Percentiles rank a stretch among this genome's conserved stretches.
These are phyloP conservation scores for Penicillium cosmopolitanum DNA, from an alignment of 495 filamentous ascomycete species.

Conservation along the genomic window DNA sequence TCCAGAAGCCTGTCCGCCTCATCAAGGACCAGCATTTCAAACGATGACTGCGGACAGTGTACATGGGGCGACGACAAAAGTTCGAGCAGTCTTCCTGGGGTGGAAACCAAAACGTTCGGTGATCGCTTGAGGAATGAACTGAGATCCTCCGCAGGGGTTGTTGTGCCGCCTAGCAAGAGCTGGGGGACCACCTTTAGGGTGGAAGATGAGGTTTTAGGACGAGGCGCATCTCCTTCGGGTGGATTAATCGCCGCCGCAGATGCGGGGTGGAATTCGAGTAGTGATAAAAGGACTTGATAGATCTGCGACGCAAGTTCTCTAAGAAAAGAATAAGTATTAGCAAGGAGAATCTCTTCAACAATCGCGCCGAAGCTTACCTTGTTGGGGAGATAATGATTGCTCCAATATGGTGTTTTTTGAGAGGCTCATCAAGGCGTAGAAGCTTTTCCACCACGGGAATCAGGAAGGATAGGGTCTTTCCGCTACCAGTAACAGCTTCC, in stretches of 20 bases:
- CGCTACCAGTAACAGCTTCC: constrained; percentile 93
- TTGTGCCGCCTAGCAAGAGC: constrained; percentile 84
- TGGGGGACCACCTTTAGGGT: constrained; percentile 73
- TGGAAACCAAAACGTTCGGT: constrained; percentile 86
- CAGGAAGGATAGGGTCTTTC: constrained; percentile 90
- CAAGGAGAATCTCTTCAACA: neutral
- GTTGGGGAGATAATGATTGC: constrained; percentile 93
- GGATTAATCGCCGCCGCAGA: constrained; percentile 67
- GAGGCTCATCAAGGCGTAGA: constrained; percentile 70
- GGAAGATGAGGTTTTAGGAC: constrained; percentile 51
- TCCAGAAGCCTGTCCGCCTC: constrained; percentile 93
- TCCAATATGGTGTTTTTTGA: constrained; percentile 86
- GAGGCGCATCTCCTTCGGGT: constrained; percentile 56
- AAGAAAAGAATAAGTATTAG: constrained; percentile 4
- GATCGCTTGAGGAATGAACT: constrained; percentile 75
- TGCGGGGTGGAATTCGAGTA: constrained; percentile 80
- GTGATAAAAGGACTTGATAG: constrained; percentile 72
- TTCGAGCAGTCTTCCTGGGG: constrained; percentile 86
- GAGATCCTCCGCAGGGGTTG: constrained; percentile 82
- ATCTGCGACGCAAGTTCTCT: constrained; percentile 93
- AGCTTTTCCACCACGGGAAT: constrained; percentile 88
- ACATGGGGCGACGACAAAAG: constrained; percentile 90
- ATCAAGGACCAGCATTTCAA: constrained; percentile 89
- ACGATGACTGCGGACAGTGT: constrained; percentile 82
- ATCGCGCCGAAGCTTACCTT: constrained; percentile 42